phyloP scores from a whole-genome alignment of 305 asterid genomes.

The Stenogyne calaminthoides region DNA sequence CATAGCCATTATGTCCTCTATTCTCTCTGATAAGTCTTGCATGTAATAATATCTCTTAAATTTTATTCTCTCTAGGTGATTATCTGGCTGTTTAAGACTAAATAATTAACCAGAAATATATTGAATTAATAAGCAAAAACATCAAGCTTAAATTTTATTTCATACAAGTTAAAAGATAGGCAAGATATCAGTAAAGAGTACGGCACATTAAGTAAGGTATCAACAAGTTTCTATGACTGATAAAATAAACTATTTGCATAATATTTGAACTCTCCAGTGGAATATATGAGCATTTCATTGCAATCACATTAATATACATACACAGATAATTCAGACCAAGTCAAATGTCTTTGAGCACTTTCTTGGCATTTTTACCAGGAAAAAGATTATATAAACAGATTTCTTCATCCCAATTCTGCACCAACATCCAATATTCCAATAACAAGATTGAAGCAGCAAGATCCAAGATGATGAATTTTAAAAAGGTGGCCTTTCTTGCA shows the following conservation, averaged over 20 bases:
- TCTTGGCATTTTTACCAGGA: not conserved
- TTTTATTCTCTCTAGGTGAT: not conserved
- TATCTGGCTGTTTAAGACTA: not conserved
- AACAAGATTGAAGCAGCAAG: not conserved
- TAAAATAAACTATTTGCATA: not conserved
- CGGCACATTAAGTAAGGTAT: conserved; percentile 1
- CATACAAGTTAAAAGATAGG: not conserved
- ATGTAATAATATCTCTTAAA: not conserved
- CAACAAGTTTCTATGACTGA: not conserved
- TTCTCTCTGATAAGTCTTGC: too few species aligned
- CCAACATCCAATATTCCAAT: not conserved
- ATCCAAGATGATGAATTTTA: conserved; percentile 28
- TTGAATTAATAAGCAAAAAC: not conserved
- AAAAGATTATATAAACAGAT: conserved; percentile 21
- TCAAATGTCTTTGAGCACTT: not conserved
- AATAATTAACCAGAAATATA: not conserved
- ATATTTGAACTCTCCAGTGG: conserved; percentile 6
- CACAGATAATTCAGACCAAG: not conserved
- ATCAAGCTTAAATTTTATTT: not conserved
- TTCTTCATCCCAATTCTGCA: conserved; percentile 10
- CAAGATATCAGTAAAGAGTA: not conserved
- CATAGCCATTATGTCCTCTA: too few species aligned
- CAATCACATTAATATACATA: not conserved
- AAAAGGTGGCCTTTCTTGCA: conserved; percentile 13
- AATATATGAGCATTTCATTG: not conserved